A percentile compares a stretch with the other conserved stretches of the same genome.
phyloP scores from a whole-genome alignment of 345 rosid species.

The Pistacia vera region DNA sequence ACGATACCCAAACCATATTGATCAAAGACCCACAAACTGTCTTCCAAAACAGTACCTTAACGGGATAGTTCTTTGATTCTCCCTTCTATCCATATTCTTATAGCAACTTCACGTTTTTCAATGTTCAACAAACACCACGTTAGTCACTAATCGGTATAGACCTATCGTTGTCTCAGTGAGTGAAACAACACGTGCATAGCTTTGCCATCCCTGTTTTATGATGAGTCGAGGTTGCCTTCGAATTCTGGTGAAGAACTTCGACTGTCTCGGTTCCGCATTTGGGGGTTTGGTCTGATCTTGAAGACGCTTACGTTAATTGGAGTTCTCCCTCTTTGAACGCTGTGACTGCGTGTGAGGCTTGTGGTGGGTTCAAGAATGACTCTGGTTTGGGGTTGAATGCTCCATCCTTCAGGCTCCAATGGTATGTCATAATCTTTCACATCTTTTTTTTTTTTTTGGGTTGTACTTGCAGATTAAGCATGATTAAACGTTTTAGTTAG shows the following conservation, averaged over 20 bases:
- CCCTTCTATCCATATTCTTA: constrained; percentile 9
- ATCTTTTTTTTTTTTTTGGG: too few species aligned
- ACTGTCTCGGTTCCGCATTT: constrained; percentile 13
- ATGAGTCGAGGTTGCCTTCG: neutral
- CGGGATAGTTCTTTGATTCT: constrained; percentile 12
- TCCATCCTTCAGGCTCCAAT: neutral
- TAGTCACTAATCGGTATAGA: neutral
- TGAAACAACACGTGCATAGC: constrained; percentile 19
- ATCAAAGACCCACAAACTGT: constrained; percentile 5
- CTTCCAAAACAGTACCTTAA: constrained; percentile 25
- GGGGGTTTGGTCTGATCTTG: neutral
- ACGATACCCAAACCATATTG: neutral
- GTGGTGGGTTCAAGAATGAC: constrained; percentile 20
- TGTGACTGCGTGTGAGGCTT: constrained; percentile 22
- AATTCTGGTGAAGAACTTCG: constrained; percentile 7
- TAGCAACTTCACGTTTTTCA: constrained; percentile 29
- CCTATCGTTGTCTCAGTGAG: constrained; percentile 27
- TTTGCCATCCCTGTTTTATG: neutral
- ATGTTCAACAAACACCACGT: constrained; percentile 17
- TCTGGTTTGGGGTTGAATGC: constrained; percentile 15
- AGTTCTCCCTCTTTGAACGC: constrained; percentile 5
- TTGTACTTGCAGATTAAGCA: too few species aligned
- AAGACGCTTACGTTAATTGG: constrained; percentile 24
- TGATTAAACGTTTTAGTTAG: neutral
- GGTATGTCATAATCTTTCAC: constrained; percentile 1